Conservation (phyloP, 2,329 filamentous ascomycete species). For the Bipolaris victoriae region DNA sequence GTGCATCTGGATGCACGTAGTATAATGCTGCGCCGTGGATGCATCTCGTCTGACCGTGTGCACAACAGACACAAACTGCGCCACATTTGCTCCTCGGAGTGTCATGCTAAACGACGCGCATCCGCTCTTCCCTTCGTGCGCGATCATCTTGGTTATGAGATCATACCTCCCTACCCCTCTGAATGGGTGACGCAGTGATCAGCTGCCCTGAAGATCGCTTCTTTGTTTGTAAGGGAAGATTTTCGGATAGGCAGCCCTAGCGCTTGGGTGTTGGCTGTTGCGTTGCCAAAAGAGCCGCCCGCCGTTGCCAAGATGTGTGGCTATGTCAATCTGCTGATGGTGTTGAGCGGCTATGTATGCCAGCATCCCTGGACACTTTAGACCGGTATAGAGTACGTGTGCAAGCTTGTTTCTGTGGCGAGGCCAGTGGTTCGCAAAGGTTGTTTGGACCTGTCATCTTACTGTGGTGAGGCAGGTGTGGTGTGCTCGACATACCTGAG, state of each 20-base stretch:
- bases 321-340: not conserved
- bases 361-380: not conserved
- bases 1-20: too few species aligned
- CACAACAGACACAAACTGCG: constrained; percentile 3
- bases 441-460: not conserved
- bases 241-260: not conserved
- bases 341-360: not conserved
- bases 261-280: constrained; percentile 1
- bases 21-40: not conserved
- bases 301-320: constrained; percentile 5
- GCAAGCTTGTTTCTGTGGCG: not conserved
- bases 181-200: not conserved
- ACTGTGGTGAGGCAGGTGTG: too few species aligned
- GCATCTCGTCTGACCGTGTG: not conserved
- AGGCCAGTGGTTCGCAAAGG: not conserved
- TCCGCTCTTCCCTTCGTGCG: constrained; percentile 16
- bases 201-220: not conserved
- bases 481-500: not conserved
- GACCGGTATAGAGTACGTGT: not conserved
- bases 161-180: constrained; percentile 13
- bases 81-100: constrained; percentile 20
- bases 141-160: constrained; percentile 26
- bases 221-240: not conserved
- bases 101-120: constrained; percentile 26
- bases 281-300: not conserved